A percentile compares a stretch with the other conserved stretches of the same genome.
phyloP scores from a whole-genome alignment of 2,329 filamentous ascomycete species.

The Calonectria pseudoturangicola region DNA sequence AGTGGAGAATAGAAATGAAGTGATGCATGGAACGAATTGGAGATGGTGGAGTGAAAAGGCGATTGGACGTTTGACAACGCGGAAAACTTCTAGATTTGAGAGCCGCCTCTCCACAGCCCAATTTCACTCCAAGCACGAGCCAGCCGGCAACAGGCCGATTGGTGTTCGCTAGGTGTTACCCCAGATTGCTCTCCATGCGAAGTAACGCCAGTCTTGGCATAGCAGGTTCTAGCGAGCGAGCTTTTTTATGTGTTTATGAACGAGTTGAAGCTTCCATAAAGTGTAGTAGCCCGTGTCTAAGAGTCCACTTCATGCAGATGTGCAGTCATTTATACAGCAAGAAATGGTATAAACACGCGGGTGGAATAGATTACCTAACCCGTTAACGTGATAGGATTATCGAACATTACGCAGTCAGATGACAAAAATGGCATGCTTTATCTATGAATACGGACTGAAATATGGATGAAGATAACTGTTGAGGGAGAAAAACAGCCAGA shows the following conservation, averaged over 20 bases:
- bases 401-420: neutral
- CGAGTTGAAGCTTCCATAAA: neutral
- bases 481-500: neutral
- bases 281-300: neutral
- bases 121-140: neutral
- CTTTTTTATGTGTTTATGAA: neutral
- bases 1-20: neutral
- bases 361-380: neutral
- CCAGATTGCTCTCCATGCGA: neutral
- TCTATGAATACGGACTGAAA: neutral
- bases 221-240: neutral
- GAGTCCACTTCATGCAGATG: neutral
- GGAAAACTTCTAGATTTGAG: constrained; percentile 16
- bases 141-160: neutral
- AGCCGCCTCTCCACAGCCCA: neutral
- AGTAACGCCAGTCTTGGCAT: neutral
- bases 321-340: neutral
- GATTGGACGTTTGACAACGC: neutral
- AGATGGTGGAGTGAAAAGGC: neutral
- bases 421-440: neutral
- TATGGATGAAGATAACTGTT: neutral
- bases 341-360: too few species aligned
- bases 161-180: neutral
- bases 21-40: too few species aligned
- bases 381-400: neutral